Base-by-base conservation (phyloP, 768 basidiomycete species). In the Xanthoconium purpureum region DNA sequence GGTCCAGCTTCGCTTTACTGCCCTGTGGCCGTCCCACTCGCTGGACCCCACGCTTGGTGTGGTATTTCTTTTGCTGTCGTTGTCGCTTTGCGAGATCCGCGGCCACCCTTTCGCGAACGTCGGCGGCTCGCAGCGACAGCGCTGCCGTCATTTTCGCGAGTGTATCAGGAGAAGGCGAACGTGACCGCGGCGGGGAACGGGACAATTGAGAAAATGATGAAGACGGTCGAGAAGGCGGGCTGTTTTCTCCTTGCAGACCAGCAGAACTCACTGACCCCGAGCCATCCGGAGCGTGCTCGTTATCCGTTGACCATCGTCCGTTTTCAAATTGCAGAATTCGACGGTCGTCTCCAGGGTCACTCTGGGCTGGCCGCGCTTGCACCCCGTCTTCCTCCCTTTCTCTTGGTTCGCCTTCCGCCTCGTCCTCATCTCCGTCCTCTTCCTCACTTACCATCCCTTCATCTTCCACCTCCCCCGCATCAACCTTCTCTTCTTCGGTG, bases 1-100 rank as follows among this genome's bases (percentile, higher is more conserved):
- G 80, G 64, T 93, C 89, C 66, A 85, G 84, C 73, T 92, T 95
- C 52, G 86, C 86, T 69, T 95, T 95, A 68, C 89, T 92, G 20
- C 93, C 93, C 61, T 85, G 84, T 24, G 84, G 76, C 38, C 90
- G 77, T 28, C 89, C 89, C 30, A 78, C 82, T 53, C 83, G 77
- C 52, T 82, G 80, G 4, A 78, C 78, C 8, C 80, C 78, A 58
- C 85, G 82, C 71, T 87, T 90, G 1, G 89, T 84, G 74, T 95
- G 93, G 67, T 89, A 82, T 68, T 90, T 91, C 55, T 81, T 79
- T 65, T 88, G 80, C 63, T 89, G 80, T 55, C 81, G 81, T 18
- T 81, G 78, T 4, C 83, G 84, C 65, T 83, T 85, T 3, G 77
- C 71, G 18, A 91, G 73, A 62, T 92, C 84, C 12, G 78, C 73